Evolutionary conservation across 495 filamentous ascomycete genomes (phyloP).

Genomic region (Aspergillus ellipticus): DNA sequence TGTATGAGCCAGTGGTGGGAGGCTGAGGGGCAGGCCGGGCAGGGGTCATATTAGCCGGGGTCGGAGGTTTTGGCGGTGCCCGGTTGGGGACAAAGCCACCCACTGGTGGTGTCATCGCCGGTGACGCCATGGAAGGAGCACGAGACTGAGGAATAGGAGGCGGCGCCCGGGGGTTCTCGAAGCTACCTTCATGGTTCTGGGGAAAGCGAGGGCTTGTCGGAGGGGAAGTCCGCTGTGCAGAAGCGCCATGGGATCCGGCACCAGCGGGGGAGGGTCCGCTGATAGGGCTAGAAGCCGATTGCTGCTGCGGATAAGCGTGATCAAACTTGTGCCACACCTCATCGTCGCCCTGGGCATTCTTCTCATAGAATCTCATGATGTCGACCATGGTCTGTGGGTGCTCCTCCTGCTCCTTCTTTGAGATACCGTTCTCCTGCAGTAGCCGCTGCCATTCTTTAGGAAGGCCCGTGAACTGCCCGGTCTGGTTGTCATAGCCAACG

Average conservation of each 20-base stretch:
- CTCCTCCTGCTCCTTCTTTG: slow-evolving; percentile 91
- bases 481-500: slow-evolving; percentile 94
- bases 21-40: slow-evolving; percentile 50
- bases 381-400: slow-evolving; percentile 92
- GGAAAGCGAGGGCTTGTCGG: slow-evolving; percentile 91
- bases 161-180: slow-evolving; percentile 92
- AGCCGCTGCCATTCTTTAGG: slow-evolving; percentile 98
- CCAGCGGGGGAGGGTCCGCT: slow-evolving; percentile 11
- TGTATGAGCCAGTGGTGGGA: slow-evolving; percentile 34
- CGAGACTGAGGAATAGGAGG: slow-evolving; percentile 71
- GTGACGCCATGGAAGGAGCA: slow-evolving; percentile 29
- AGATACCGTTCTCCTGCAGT: slow-evolving; percentile 92
- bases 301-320: slow-evolving; percentile 64
- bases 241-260: slow-evolving; percentile 15
- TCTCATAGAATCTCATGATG: slow-evolving; percentile 94
- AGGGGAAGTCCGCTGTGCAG: slow-evolving; percentile 54
- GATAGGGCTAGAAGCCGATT: slow-evolving; percentile 42
- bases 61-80: slow-evolving; percentile 43
- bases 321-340: slow-evolving; percentile 95
- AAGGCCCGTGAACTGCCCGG: slow-evolving; percentile 93
- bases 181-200: slow-evolving; percentile 84
- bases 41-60: slow-evolving; percentile 27
- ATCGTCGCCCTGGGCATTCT: slow-evolving; percentile 80
- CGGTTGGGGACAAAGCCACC: slow-evolving; percentile 41
- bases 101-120: slow-evolving; percentile 30